Evolutionary conservation across 2,329 filamentous ascomycete genomes (phyloP), one percentile per base, ranked within the genome.

Genomic region (Ophiocordyceps camponoti-leonardi): DNA sequence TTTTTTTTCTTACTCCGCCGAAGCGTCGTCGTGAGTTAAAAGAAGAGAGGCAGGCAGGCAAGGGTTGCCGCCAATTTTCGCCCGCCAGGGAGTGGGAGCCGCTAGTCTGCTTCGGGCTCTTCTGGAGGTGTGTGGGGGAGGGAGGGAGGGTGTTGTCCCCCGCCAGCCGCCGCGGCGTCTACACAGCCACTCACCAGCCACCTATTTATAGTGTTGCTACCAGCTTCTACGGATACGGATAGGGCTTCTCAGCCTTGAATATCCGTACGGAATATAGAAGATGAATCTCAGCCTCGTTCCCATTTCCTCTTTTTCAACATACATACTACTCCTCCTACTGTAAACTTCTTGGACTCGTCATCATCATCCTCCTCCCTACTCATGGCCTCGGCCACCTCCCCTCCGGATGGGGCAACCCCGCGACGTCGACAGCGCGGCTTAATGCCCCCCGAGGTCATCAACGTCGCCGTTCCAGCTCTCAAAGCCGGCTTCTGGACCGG

Each of bases 401-500:
- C 43, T 18, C 35, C 35, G 16, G 47, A 46, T 20, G 49, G 49
- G 20, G 44, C 53, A 41, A 47, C 55, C 40, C 49, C 42, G 42
- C 54, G 49, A 44, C 54, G 48, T n/a, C 55, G 54, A 42, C 55
- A 53, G 14, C 54, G 61, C 35, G 63, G 64, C 5, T 45, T 69
- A 11, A 52, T 71, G 20, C 62, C 70, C 14, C 64, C 65, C 6
- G 66, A 67, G 44, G 49, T 72, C 7, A 50, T 62, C 7, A 65
- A 69, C 1, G 61, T 75, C 10, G 51, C 76, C 18, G 56, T 60
- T 10, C 69, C 71, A 19, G 70, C 77, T 20, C 56, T 81, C 43
- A 73, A 77, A 53, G 66, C 79, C 46, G 80, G 79, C 26, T 67
- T 67, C n/a, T 58, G 71, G 46, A 67, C 70, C 46, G 80, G 80